Conservation (phyloP, 2,329 filamentous ascomycete species). For the Ceratocystis colombiana region DNA sequence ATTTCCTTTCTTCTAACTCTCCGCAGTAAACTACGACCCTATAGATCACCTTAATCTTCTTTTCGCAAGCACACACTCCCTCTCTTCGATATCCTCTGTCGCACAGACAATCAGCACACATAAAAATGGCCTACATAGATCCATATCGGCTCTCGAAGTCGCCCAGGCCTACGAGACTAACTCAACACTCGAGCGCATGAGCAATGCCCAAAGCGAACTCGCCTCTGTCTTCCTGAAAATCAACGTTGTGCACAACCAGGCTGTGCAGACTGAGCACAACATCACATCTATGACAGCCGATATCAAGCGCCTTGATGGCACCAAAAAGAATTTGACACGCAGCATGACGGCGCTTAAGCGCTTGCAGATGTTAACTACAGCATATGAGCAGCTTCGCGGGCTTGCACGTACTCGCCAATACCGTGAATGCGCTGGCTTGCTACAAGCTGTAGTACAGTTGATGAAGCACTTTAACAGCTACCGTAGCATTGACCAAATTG, state of each 20-base stretch:
- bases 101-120: conserved; percentile 63
- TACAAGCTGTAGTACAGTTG: conserved; percentile 91
- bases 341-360: conserved; percentile 97
- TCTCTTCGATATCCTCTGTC: conserved; percentile 65
- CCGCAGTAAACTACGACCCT: conserved; percentile 69
- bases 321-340: conserved; percentile 89
- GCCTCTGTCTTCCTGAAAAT: conserved; percentile 88
- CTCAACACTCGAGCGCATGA: conserved; percentile 82
- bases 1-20: conserved; percentile 27
- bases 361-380: conserved; percentile 95
- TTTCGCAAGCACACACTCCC: conserved; percentile 79
- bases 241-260: conserved; percentile 79
- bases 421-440: conserved; percentile 80
- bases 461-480: conserved; percentile 99
- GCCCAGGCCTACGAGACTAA: conserved; percentile 76
- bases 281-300: conserved; percentile 99
- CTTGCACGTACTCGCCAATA: conserved; percentile 83
- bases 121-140: conserved; percentile 69
- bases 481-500: conserved; percentile 94
- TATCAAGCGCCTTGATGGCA: conserved; percentile 92
- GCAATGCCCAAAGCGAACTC: conserved; percentile 80
- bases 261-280: conserved; percentile 83
- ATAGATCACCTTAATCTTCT: conserved; percentile 87
- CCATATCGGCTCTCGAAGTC: conserved; percentile 63
- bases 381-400: conserved; percentile 88